Conservation (phyloP, 352 stramenopile genomes). For the Peronospora belbahrii region DNA sequence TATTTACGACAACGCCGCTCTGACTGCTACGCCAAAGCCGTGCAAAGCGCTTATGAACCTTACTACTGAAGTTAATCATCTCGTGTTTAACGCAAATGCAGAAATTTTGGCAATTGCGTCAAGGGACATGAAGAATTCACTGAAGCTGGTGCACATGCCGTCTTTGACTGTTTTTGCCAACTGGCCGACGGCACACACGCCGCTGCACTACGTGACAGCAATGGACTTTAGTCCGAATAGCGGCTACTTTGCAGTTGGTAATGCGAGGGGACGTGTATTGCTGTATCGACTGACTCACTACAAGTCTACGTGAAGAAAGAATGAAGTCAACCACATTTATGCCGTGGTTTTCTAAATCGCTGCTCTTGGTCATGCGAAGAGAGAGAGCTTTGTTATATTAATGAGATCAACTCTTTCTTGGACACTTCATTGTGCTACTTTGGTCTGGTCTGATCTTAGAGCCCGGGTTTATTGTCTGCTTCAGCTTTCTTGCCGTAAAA, state of each 20-base stretch:
- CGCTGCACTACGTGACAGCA: constrained; percentile 93
- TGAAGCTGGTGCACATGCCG: constrained; percentile 94
- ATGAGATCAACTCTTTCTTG: constrained; percentile 30
- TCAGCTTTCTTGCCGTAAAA: constrained; percentile 58
- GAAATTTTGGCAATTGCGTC: constrained; percentile 94
- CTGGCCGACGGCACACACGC: constrained; percentile 95
- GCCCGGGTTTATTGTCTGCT: constrained; percentile 30
- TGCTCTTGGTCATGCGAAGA: constrained; percentile 12
- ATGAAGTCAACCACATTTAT: constrained; percentile 13
- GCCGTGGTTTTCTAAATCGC: constrained; percentile 7
- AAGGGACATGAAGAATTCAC: constrained; percentile 85
- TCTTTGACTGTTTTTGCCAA: constrained; percentile 94
- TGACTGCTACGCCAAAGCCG: constrained; percentile 50
- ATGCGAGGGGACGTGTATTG: constrained; percentile 94
- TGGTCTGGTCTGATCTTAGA: constrained; percentile 4
- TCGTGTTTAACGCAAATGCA: constrained; percentile 90
- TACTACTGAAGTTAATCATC: constrained; percentile 83
- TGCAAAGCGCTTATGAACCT: constrained; percentile 96
- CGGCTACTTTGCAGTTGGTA: constrained; percentile 92
- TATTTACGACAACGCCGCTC: constrained; percentile 86
- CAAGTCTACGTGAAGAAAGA: constrained; percentile 60
- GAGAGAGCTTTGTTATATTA: constrained; percentile 32
- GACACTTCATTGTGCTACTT: constrained; percentile 11
- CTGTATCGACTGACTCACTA: constrained; percentile 95
- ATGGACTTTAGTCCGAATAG: constrained; percentile 95